Conservation (phyloP, 2,329 filamentous ascomycete species). For the Pseudogymnoascus sp. region DNA sequence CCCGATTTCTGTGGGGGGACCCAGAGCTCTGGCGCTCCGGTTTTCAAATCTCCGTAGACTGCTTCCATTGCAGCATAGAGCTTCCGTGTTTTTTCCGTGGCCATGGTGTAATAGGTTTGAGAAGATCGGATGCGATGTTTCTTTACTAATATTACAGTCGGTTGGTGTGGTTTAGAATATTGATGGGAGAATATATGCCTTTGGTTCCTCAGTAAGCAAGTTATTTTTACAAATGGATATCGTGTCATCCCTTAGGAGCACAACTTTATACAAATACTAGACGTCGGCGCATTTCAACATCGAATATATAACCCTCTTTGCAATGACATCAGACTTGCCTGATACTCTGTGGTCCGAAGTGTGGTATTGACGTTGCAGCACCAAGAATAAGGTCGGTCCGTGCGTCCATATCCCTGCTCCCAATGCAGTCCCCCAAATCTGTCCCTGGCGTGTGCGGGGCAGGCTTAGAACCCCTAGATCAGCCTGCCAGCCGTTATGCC, state of each 20-base stretch:
- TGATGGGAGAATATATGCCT: background rate
- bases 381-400: background rate
- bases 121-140: background rate
- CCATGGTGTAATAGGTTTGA: background rate
- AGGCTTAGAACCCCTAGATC: background rate
- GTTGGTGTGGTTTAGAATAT: background rate
- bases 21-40: background rate
- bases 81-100: background rate
- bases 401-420: background rate
- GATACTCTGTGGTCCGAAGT: background rate
- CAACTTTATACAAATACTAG: background rate
- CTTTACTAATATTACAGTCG: background rate
- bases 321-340: background rate
- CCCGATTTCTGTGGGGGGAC: slow-evolving; percentile 37
- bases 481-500: background rate
- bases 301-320: background rate
- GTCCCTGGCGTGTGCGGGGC: background rate
- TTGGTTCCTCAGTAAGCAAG: background rate
- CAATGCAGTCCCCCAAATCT: background rate
- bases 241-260: background rate
- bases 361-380: background rate
- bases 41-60: background rate
- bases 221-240: background rate
- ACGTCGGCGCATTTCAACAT: background rate
- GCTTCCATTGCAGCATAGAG: background rate